Percentiles rank a stretch among this genome's conserved stretches.
Evolutionary conservation across 805 yeast species (phyloP).

Genomic region (Hanseniaspora lachancei): DNA sequence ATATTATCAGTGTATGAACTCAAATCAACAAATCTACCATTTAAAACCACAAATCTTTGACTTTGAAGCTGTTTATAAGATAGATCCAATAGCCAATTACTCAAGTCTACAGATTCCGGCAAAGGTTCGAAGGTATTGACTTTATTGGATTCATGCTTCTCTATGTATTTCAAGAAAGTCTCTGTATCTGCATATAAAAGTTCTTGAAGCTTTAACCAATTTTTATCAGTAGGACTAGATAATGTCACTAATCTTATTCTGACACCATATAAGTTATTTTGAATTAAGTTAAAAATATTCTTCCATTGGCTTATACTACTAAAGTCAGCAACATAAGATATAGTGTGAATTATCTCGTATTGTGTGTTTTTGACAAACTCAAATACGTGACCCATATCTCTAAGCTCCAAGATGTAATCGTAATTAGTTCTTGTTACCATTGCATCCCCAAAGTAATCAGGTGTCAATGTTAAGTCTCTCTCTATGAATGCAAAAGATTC

Average conservation of each 20-base stretch:
- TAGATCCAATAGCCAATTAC: constrained; percentile 22
- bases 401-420: constrained; percentile 16
- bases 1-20: constrained; percentile 18
- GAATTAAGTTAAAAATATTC: constrained; percentile 32
- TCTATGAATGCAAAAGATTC: constrained; percentile 20
- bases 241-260: constrained; percentile 32
- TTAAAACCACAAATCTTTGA: constrained; percentile 34
- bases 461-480: constrained; percentile 41
- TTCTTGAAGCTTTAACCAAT: constrained; percentile 18
- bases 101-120: background rate
- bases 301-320: constrained; percentile 26
- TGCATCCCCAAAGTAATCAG: constrained; percentile 31
- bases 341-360: constrained; percentile 24
- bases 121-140: background rate
- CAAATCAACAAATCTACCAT: constrained; percentile 40
- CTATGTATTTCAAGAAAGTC: constrained; percentile 22
- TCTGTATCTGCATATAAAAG: background rate
- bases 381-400: constrained; percentile 16
- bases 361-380: constrained; percentile 17
- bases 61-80: constrained; percentile 20
- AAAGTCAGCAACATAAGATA: constrained; percentile 53
- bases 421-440: constrained; percentile 24
- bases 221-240: constrained; percentile 16
- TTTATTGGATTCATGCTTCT: constrained; percentile 14
- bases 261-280: constrained; percentile 24